Base-by-base conservation (phyloP, 345 rosid species). In the Microcos paniculata region DNA sequence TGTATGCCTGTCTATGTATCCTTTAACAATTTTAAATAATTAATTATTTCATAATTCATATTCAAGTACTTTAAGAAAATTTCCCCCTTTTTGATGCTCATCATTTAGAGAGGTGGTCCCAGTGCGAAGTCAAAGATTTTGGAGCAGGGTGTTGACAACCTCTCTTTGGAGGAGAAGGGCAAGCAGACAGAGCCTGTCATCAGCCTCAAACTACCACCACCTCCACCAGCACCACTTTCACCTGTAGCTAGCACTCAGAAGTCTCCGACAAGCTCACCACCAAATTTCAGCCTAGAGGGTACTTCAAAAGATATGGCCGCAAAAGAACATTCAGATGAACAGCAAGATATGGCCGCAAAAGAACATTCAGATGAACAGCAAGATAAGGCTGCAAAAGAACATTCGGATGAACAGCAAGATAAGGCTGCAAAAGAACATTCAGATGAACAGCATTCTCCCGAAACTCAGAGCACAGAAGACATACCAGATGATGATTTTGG, bases 401-500 rank as follows among this genome's bases (percentile, higher is more conserved):
- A 53, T 55, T 24, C 66, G 8, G 84, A 83, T 74, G 87, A 35
- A 35, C 40, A 35, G n/a, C n/a, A 79, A 62, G 77, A 77, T 21
- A 68, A 80, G 38, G 52, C 78, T 26, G 46, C 69, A 8, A 73
- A 81, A 74, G 85, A 84, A 55, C 84, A 53, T 55, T 24, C 66
- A 35, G 38, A 35, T 35, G 38, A 82, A 79, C 79, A 79, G 42
- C 73, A 31, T 79, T 45, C 71, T 24, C 51, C 58, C 0, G 83
- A 74, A 46, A 80, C 80, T 16, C 79, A 59, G 82, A 83, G 77
- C 55, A 61, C 75, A 21, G 87, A 85, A 75, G 96, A 88, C 40
- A 73, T 51, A 72, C 86, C 80, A 3, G 99, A 96, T 67, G 97
- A 96, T 42, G 98, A 91, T 87, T 96, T 94, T 49, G 99, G 99